These are phyloP conservation scores for Aristolochia contorta DNA, from an alignment of 164 flowering plant genomes.

Conservation along the genomic window DNA sequence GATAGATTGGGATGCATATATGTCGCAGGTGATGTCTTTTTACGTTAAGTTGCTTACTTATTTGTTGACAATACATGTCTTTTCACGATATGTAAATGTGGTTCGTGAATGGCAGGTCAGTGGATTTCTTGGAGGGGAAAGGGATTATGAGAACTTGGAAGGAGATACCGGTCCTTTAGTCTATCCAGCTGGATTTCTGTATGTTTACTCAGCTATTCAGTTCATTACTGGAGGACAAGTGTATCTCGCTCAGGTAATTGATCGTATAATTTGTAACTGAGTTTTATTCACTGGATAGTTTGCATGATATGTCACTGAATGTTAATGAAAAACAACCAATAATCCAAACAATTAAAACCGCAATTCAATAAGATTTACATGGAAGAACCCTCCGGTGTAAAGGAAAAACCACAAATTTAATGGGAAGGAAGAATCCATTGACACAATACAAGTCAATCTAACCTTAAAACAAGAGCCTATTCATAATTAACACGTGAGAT, in stretches of 20 bases:
- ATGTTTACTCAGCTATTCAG: slow-evolving; percentile 72
- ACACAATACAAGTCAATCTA: too few relatives aligned
- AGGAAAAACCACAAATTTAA: too few relatives aligned
- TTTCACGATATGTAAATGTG: slow-evolving; percentile 3
- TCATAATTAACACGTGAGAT: too few relatives aligned
- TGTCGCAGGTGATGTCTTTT: slow-evolving; percentile 63
- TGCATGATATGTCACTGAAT: too few relatives aligned
- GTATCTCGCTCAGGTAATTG: slow-evolving; percentile 75
- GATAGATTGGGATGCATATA: slow-evolving; percentile 99
- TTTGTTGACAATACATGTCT: background rate
- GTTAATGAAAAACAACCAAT: too few relatives aligned
- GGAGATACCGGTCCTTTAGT: slow-evolving; percentile 97
- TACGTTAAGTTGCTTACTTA: background rate
- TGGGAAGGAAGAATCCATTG: too few relatives aligned
- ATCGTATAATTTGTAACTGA: background rate
- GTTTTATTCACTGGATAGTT: too few relatives aligned
- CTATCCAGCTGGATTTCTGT: slow-evolving; percentile 94
- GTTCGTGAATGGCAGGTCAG: slow-evolving; percentile 36
- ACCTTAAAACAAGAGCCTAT: too few relatives aligned
- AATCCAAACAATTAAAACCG: too few relatives aligned
- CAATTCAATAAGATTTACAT: too few relatives aligned
- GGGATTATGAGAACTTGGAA: slow-evolving; percentile 69
- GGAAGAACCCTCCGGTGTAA: too few relatives aligned
- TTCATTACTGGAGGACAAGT: slow-evolving; percentile 74
- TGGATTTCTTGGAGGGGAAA: slow-evolving; percentile 90